phyloP scores from a whole-genome alignment of 768 basidiomycete genomes.

The Naganishia friedmannii region DNA sequence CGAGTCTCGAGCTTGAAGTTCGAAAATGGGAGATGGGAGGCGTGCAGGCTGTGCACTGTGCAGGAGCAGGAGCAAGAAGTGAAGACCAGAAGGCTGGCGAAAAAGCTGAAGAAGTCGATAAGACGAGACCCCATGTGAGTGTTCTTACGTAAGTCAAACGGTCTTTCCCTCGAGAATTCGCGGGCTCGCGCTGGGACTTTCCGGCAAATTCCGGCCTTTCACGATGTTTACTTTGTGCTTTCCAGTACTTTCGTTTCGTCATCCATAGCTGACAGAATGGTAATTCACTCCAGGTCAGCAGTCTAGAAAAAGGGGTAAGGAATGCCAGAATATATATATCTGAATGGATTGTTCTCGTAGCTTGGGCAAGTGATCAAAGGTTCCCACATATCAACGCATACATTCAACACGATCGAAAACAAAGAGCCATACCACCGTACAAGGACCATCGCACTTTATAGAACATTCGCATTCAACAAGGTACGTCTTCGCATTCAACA shows the following conservation, averaged over 20 bases:
- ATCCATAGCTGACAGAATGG: neutral
- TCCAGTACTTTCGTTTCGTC: neutral
- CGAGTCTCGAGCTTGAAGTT: too few species aligned
- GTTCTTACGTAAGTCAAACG: neutral
- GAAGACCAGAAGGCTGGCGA: too few species aligned
- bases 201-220: neutral
- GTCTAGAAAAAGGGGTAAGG: neutral
- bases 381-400: neutral
- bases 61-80: too few species aligned
- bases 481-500: neutral
- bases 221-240: neutral
- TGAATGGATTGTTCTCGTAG: slow-evolving; percentile 7
- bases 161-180: neutral
- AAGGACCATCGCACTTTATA: neutral
- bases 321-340: neutral
- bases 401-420: neutral
- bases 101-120: too few species aligned
- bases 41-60: too few species aligned
- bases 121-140: too few species aligned
- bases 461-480: neutral
- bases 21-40: too few species aligned
- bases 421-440: neutral
- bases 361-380: too few species aligned
- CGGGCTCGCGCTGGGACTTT: neutral
- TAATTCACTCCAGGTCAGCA: neutral